Evolutionary conservation across 2,329 filamentous ascomycete species (phyloP).

Genomic region (Dendrostoma leiphaemia): DNA sequence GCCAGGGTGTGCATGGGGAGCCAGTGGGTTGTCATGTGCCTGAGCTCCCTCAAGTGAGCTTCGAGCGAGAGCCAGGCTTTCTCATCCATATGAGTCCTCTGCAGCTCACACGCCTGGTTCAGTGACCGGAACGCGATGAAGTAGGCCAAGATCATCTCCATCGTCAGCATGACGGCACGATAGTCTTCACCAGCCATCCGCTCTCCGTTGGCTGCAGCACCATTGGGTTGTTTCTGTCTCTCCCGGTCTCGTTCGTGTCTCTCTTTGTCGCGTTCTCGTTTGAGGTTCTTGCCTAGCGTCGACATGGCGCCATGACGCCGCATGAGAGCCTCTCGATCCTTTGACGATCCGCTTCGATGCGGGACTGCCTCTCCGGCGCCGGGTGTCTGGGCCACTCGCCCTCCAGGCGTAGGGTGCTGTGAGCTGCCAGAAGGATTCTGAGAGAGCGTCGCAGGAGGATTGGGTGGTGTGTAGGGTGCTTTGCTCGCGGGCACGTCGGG

Average conservation of each 20-base stretch:
- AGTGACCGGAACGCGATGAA: constrained; percentile 52
- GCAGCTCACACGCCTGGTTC: constrained; percentile 42
- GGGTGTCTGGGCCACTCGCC: constrained; percentile 37
- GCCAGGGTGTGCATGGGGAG: constrained; percentile 38
- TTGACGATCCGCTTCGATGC: constrained; percentile 27
- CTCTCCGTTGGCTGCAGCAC: constrained; percentile 14
- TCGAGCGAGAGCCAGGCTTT: constrained; percentile 42
- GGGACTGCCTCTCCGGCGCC: constrained; percentile 37
- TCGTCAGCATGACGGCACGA: constrained; percentile 29
- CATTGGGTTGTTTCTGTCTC: constrained; percentile 23
- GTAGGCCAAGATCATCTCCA: constrained; percentile 52
- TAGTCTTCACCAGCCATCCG: constrained; percentile 7
- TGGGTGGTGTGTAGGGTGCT: constrained; percentile 48
- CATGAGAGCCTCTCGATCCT: constrained; percentile 7
- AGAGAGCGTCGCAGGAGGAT: constrained; percentile 47
- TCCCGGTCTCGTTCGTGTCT: constrained; percentile 48
- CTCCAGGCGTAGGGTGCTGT: constrained; percentile 49
- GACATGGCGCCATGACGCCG: constrained; percentile 27
- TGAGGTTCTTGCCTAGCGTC: constrained; percentile 47
- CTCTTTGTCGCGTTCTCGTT: constrained; percentile 50
- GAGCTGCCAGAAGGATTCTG: constrained; percentile 54
- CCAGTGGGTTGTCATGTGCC: constrained; percentile 34
- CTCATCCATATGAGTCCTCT: constrained; percentile 41
- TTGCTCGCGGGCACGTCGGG: constrained; percentile 37
- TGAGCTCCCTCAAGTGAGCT: constrained; percentile 42